Evolutionary conservation across 2,329 filamentous ascomycete genomes (phyloP), one percentile per base, ranked within the genome.

Genomic region (Gnomoniopsis smithogilvyi): DNA sequence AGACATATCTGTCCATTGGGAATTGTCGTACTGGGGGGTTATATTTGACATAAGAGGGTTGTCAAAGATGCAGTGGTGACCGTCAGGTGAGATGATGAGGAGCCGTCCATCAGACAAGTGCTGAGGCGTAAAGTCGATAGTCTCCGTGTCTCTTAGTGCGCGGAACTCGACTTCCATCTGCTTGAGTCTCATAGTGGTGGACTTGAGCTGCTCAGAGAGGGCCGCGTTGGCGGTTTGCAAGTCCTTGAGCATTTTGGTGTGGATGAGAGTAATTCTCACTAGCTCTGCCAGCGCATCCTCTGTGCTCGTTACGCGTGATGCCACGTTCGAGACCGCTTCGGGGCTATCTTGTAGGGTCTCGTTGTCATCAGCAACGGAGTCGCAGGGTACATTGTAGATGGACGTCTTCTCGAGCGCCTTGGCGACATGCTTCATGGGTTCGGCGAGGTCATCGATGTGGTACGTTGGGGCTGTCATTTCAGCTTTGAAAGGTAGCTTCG

Each of bases 131-230:
- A 19, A 14, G 14, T 17, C 22, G 41, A 26, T 43, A 12, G 36
- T 22, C 10, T 45, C 22, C 4, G 24, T 7, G 38, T 17, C 15
- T 21, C 26, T 38, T 17, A 54, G 10, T 6, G 21, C 38, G 19
- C 3, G 12, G 34, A 54, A 1, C 21, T 55, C 46, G 26, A 8
- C 34, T 46, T 59, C 34, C 15, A 55, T 2, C 33, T 54, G 57
- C 26, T 34, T n/a, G 22, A 59, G 33, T 21, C 34, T 38, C 11
- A 45, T 19, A 12, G 24, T 54, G 46, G 33, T 38, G 11, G 30
- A 26, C 7, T 33, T 45, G 3, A 54, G 51, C 19, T 22, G 17
- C 17, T 24, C 4, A 17, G 8, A 24, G 12, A 78, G 26, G 36
- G 43, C 24, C n/a, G 43, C 19, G 38, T 51, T 51, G 46, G 58